A percentile compares a stretch with the other conserved stretches of the same genome.
Evolutionary conservation across 768 basidiomycete species (phyloP).

Genomic region (Amanita rimosa): DNA sequence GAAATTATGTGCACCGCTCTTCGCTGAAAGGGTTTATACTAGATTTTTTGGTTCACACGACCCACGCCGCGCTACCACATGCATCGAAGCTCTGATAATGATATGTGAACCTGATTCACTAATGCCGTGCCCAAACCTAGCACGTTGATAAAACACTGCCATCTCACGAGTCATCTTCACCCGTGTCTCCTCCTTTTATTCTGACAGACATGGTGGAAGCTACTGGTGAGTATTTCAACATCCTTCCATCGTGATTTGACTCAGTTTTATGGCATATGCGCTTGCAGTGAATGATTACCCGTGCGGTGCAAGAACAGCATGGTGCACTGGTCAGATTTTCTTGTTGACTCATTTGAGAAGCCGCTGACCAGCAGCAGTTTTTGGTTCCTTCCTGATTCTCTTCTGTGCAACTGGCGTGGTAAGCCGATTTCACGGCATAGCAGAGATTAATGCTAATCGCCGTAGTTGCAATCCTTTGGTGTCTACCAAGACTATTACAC

Average conservation of each 20-base stretch:
- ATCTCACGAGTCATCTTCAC: too few relatives aligned
- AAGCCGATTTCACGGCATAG: background rate
- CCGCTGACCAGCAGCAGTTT: background rate
- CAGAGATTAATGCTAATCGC: background rate
- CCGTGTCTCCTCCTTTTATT: too few relatives aligned
- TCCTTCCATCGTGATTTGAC: background rate
- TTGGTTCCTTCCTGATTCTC: conserved; percentile 3
- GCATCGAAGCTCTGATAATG: too few relatives aligned
- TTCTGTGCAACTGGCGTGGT: conserved; percentile 2
- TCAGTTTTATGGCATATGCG: too few relatives aligned
- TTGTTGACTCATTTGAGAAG: background rate
- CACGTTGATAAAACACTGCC: too few relatives aligned
- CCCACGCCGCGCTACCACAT: too few relatives aligned
- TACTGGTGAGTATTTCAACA: background rate
- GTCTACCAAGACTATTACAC: conserved; percentile 8
- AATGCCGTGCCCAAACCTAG: too few relatives aligned
- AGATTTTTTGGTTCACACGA: too few relatives aligned
- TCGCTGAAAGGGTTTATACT: too few relatives aligned
- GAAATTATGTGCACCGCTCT: too few relatives aligned
- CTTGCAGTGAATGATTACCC: background rate
- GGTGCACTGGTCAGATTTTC: conserved; percentile 4
- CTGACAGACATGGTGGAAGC: background rate
- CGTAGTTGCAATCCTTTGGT: conserved; percentile 6
- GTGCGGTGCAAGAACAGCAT: conserved; percentile 1
- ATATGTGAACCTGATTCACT: too few relatives aligned